A percentile compares a stretch with the other conserved stretches of the same genome.
These are phyloP conservation scores for Phytophthora nicotianae DNA, from an alignment of 352 stramenopile genomes.

Conservation along the genomic window DNA sequence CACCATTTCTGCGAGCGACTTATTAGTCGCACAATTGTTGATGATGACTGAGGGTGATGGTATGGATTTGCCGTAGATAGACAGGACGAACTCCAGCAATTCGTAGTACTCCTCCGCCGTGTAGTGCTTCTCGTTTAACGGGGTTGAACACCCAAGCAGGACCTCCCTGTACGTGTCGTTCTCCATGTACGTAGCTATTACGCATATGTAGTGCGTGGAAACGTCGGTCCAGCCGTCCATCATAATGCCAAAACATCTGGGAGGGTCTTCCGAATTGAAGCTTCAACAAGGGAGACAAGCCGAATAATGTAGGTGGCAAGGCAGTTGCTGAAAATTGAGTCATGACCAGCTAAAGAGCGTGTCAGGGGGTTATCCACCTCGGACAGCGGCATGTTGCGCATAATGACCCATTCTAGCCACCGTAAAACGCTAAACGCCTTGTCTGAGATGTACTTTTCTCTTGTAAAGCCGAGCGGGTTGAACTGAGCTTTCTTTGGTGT, in stretches of 20 bases:
- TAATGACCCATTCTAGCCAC: slow-evolving; percentile 10
- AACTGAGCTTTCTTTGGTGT: background rate
- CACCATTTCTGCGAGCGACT: background rate
- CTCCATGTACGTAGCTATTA: background rate
- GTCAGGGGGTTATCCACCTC: slow-evolving; percentile 10
- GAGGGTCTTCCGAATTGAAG: background rate
- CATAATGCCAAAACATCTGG: background rate
- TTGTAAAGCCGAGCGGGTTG: slow-evolving; percentile 7
- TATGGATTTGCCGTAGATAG: slow-evolving; percentile 2
- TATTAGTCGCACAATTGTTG: background rate
- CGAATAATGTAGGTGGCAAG: background rate
- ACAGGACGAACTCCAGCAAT: background rate
- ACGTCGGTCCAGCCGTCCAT: background rate
- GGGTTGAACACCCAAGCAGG: background rate
- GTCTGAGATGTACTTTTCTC: slow-evolving; percentile 3
- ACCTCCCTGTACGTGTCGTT: background rate
- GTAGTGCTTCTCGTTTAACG: background rate
- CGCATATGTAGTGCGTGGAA: background rate
- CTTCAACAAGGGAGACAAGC: background rate
- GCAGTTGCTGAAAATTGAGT: background rate
- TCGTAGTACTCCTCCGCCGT: background rate
- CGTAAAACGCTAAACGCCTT: slow-evolving; percentile 1
- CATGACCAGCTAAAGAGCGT: background rate
- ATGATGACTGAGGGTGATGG: background rate
- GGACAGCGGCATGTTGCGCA: slow-evolving; percentile 11